Evolutionary conservation across 1,139 yeast species (phyloP).

Genomic region (Sugiyamaella xylanicola): DNA sequence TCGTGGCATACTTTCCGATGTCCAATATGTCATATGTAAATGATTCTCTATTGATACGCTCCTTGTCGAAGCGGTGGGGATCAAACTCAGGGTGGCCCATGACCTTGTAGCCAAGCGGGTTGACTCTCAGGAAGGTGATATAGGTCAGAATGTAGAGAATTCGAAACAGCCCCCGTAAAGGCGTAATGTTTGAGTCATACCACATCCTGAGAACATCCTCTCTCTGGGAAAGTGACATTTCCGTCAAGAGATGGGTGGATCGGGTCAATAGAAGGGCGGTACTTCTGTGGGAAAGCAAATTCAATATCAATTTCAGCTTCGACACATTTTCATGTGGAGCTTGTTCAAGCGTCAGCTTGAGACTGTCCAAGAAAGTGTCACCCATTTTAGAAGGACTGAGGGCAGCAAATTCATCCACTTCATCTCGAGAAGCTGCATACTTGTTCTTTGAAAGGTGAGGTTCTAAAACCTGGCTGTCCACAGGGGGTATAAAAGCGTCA

Average conservation of each 20-base stretch:
- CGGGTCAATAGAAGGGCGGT: constrained; percentile 34
- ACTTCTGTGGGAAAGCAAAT: constrained; percentile 31
- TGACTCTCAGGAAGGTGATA: constrained; percentile 24
- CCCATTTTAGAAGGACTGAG: constrained; percentile 36
- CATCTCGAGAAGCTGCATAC: constrained; percentile 21
- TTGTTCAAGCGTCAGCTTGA: constrained; percentile 18
- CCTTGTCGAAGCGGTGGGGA: constrained; percentile 22
- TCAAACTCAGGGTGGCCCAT: constrained; percentile 34
- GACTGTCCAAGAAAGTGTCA: constrained; percentile 25
- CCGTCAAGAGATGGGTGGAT: constrained; percentile 32
- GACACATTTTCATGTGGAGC: constrained; percentile 19
- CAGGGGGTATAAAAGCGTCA: constrained; percentile 33
- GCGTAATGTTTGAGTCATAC: constrained; percentile 29
- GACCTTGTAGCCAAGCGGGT: constrained; percentile 28
- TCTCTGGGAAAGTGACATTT: constrained; percentile 33
- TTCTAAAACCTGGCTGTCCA: constrained; percentile 24
- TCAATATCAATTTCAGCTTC: constrained; percentile 29
- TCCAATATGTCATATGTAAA: constrained; percentile 24
- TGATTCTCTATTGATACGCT: constrained; percentile 17
- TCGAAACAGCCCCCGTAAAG: constrained; percentile 29
- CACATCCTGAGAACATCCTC: constrained; percentile 28
- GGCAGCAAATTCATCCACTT: constrained; percentile 23
- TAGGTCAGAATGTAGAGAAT: constrained; percentile 26
- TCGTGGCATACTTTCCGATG: constrained; percentile 27
- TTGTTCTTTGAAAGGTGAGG: constrained; percentile 19